Conservation (phyloP, 257 asterid genomes). For the Mentha longifolia region DNA sequence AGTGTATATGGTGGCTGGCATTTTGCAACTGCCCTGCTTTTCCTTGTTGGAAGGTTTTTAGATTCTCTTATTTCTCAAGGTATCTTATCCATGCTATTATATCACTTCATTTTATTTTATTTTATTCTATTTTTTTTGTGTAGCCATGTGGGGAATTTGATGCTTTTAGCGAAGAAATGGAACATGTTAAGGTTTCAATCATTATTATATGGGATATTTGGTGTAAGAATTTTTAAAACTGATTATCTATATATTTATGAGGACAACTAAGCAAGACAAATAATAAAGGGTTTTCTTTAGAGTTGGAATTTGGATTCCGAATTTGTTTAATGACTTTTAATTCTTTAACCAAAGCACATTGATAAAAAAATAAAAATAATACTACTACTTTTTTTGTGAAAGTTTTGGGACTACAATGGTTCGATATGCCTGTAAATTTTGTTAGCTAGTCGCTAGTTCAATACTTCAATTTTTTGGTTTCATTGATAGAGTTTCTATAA, state of each 20-base stretch:
- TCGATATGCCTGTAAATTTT: too few relatives aligned
- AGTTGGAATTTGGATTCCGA: background rate
- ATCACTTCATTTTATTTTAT: constrained; percentile 8
- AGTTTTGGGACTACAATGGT: too few relatives aligned
- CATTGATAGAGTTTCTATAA: too few relatives aligned
- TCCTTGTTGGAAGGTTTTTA: constrained; percentile 13
- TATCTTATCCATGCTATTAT: constrained; percentile 34
- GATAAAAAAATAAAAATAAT: too few relatives aligned
- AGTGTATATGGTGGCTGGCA: constrained; percentile 31
- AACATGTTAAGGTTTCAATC: background rate
- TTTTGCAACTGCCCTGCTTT: constrained; percentile 38
- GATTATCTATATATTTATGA: background rate
- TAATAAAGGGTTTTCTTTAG: background rate
- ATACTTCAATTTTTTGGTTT: too few relatives aligned
- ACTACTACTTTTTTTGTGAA: too few relatives aligned
- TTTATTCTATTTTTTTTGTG: constrained; percentile 1
- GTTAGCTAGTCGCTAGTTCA: too few relatives aligned
- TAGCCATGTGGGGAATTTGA: constrained; percentile 34
- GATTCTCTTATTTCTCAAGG: constrained; percentile 32
- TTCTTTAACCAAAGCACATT: background rate
- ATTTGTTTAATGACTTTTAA: background rate
- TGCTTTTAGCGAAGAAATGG: constrained; percentile 29
- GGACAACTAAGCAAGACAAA: constrained; percentile 26
- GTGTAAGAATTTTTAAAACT: background rate
- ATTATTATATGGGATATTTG: constrained; percentile 11